These are phyloP conservation scores for Mortierella sp. DNA, from an alignment of 371 early-diverging fungal species.

Conservation along the genomic window DNA sequence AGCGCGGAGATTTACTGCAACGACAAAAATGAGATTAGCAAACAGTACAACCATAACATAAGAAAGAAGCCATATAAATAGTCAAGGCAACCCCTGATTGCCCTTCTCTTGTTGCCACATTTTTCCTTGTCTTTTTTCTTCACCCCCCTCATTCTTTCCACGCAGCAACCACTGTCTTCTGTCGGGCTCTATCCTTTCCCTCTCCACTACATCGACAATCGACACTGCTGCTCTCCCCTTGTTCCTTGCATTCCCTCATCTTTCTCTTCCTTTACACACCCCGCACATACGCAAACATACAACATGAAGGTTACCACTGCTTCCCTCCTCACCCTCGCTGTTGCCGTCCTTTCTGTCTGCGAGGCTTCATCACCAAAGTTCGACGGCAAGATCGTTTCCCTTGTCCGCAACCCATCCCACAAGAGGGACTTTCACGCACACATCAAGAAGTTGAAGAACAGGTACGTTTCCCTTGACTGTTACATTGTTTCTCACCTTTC, in stretches of 20 bases:
- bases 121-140: background rate
- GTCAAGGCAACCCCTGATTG: background rate
- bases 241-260: background rate
- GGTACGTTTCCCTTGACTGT: background rate
- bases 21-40: background rate
- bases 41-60: background rate
- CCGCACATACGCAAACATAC: background rate
- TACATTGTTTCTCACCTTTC: background rate
- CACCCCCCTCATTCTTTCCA: background rate
- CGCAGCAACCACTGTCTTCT: background rate
- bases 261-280: background rate
- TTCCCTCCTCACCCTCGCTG: background rate
- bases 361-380: background rate
- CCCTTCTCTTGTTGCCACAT: background rate
- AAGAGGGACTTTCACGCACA: slow-evolving; percentile 1
- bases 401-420: slow-evolving; percentile 8
- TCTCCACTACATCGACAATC: background rate
- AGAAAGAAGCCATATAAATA: background rate
- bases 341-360: background rate
- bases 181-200: background rate
- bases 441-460: background rate
- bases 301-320: background rate
- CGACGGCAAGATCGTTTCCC: background rate
- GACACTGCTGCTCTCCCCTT: background rate
- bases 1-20: background rate